phyloP scores from a whole-genome alignment of 257 asterid genomes.

The Echites panduratus region DNA sequence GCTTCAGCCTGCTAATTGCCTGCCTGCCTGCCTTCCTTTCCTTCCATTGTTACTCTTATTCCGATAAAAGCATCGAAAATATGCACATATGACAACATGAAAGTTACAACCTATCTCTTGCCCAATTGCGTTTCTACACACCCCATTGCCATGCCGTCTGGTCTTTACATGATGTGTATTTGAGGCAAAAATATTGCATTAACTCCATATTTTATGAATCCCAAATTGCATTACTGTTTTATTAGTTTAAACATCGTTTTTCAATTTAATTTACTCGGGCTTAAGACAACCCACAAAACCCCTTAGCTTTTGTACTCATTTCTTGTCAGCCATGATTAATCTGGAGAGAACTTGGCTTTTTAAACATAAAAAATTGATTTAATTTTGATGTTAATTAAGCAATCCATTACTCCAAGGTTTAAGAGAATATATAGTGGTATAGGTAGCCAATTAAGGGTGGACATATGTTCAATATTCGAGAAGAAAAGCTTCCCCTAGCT shows the following conservation, averaged over 20 bases:
- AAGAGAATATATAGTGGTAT: neutral
- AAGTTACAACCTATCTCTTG: conserved; percentile 58
- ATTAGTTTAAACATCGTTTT: neutral
- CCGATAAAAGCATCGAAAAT: conserved; percentile 37
- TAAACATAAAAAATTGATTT: neutral
- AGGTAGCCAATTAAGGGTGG: too few species aligned
- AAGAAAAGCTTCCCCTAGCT: neutral
- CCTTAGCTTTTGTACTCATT: neutral
- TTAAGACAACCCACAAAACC: neutral
- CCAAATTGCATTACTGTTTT: conserved; percentile 6
- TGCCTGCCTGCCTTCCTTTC: neutral
- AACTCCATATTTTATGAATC: neutral
- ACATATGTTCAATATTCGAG: neutral
- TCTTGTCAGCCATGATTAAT: neutral
- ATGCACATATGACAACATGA: conserved; percentile 48
- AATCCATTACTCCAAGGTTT: neutral
- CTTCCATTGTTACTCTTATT: conserved; percentile 23
- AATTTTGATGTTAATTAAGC: too few species aligned
- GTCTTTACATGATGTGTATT: neutral
- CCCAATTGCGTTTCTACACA: conserved; percentile 32
- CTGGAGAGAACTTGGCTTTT: neutral
- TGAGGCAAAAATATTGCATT: too few species aligned
- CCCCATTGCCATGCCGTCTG: neutral
- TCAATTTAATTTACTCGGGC: too few species aligned
- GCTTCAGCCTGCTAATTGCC: too few species aligned